Evolutionary conservation across 768 basidiomycete species (phyloP).

Genomic region (Cyclocybe cylindracea): DNA sequence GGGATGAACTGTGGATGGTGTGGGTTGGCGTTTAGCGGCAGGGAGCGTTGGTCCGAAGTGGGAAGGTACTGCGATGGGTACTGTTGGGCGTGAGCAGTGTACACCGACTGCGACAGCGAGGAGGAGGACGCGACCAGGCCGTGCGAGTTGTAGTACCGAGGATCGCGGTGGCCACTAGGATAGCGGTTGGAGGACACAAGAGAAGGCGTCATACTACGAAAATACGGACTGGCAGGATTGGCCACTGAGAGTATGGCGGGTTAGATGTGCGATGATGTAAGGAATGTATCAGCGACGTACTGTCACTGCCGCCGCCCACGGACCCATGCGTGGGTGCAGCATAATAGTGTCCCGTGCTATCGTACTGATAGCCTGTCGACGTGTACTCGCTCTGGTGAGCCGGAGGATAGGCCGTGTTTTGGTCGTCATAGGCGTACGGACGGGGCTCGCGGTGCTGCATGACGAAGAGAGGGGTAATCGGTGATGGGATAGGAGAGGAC

Average conservation of each 20-base stretch:
- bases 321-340: slow-evolving; percentile 22
- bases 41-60: slow-evolving; percentile 19
- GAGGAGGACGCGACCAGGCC: slow-evolving; percentile 22
- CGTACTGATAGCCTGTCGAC: slow-evolving; percentile 32
- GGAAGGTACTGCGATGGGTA: slow-evolving; percentile 21
- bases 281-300: slow-evolving; percentile 12
- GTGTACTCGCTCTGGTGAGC: slow-evolving; percentile 31
- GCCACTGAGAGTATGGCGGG: slow-evolving; percentile 9
- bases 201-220: slow-evolving; percentile 39
- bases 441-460: slow-evolving; percentile 45
- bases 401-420: slow-evolving; percentile 28
- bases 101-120: slow-evolving; percentile 12
- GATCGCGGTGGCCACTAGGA: slow-evolving; percentile 18
- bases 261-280: background rate
- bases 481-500: slow-evolving; percentile 1
- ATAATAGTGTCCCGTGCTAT: slow-evolving; percentile 35
- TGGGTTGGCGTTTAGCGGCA: slow-evolving; percentile 15
- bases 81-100: slow-evolving; percentile 17
- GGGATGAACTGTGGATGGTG: slow-evolving; percentile 30
- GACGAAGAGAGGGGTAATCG: slow-evolving; percentile 25
- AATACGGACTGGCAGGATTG: slow-evolving; percentile 28
- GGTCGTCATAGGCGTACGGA: slow-evolving; percentile 43
- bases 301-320: slow-evolving; percentile 19
- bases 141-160: slow-evolving; percentile 24
- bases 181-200: slow-evolving; percentile 30